Evolutionary conservation across 129 eudicot genomes (phyloP).

Genomic region (Dittrichia graveolens): DNA sequence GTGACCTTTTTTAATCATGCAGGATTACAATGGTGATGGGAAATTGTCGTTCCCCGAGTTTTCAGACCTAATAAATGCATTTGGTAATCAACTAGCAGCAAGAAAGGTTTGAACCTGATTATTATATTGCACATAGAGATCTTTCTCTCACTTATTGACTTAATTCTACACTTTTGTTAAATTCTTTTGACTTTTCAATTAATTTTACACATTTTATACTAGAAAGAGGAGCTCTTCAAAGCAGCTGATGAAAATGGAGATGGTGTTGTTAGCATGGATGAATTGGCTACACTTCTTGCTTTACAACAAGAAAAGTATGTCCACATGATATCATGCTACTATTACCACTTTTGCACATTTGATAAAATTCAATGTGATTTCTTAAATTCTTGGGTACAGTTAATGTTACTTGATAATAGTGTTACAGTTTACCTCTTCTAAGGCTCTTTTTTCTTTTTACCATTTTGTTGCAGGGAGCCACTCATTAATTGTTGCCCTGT

Average conservation of each 20-base stretch:
- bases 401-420: no score
- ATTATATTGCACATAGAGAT: background rate
- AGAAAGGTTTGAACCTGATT: constrained; percentile 53
- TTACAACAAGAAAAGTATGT: constrained; percentile 82
- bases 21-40: constrained; percentile 89
- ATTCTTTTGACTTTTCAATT: background rate
- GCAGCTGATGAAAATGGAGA: constrained; percentile 85
- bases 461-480: constrained; percentile 69
- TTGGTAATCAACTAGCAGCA: constrained; percentile 85
- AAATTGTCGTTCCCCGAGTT: constrained; percentile 71
- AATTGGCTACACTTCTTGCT: constrained; percentile 84
- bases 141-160: constrained; percentile 7
- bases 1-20: constrained; percentile 28
- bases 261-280: constrained; percentile 90
- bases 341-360: constrained; percentile 13
- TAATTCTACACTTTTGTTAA: background rate
- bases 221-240: constrained; percentile 94
- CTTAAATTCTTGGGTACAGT: no score
- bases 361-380: background rate
- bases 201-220: constrained; percentile 18
- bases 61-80: constrained; percentile 73
- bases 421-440: no score
- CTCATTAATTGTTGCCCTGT: constrained; percentile 89
- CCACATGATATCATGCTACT: constrained; percentile 19
- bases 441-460: background rate